These are phyloP conservation scores for Graphiopsis chlorocephala DNA, from an alignment of 2,329 filamentous ascomycete genomes.

Conservation along the genomic window DNA sequence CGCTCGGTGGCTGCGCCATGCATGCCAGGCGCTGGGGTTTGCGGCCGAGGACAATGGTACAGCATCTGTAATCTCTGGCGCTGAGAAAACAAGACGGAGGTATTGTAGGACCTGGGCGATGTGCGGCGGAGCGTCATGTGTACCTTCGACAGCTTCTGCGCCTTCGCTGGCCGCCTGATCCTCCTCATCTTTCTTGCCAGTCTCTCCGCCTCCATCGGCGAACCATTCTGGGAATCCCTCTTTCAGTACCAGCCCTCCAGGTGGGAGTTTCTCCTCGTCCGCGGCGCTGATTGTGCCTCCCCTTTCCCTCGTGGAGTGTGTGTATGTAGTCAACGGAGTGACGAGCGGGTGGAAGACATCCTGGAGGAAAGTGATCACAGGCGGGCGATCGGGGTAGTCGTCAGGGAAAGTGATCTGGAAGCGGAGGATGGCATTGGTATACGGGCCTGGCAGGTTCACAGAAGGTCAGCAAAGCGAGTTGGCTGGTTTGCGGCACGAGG, in stretches of 20 bases:
- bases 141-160: background rate
- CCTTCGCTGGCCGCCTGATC: background rate
- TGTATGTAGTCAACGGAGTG: constrained; percentile 90
- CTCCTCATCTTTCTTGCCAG: background rate
- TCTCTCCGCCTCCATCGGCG: background rate
- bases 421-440: constrained; percentile 79
- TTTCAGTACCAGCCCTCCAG: constrained; percentile 83
- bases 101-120: constrained; percentile 68
- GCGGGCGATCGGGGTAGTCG: constrained; percentile 74
- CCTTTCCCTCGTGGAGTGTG: constrained; percentile 77
- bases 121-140: constrained; percentile 23
- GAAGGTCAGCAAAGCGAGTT: background rate
- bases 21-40: constrained; percentile 90
- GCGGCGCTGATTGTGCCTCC: constrained; percentile 78
- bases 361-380: constrained; percentile 81
- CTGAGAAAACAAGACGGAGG: constrained; percentile 76
- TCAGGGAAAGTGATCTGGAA: constrained; percentile 87
- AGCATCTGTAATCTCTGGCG: constrained; percentile 71
- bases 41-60: constrained; percentile 79
- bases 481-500: background rate
- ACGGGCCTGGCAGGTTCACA: constrained; percentile 65
- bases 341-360: constrained; percentile 95
- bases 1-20: constrained; percentile 73
- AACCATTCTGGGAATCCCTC: constrained; percentile 94
- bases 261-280: constrained; percentile 78